phyloP scores from a whole-genome alignment of 2,329 filamentous ascomycete genomes.

The Akanthomyces muscarius region DNA sequence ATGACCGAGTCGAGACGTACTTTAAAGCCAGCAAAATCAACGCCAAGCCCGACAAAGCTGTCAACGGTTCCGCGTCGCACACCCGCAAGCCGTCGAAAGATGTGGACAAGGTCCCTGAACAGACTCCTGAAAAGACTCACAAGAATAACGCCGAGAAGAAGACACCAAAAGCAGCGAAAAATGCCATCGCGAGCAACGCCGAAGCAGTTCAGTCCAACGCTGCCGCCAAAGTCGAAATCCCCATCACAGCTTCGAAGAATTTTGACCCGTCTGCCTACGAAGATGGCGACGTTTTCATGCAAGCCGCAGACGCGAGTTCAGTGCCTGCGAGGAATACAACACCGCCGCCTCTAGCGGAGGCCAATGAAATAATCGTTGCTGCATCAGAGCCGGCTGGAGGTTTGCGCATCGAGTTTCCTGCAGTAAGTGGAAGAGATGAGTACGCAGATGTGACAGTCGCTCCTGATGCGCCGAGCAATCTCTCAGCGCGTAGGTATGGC shows the following conservation, averaged over 20 bases:
- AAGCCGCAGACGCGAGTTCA: neutral
- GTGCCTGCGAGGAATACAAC: neutral
- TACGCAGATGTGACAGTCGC: slow-evolving; percentile 46
- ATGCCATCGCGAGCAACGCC: slow-evolving; percentile 18
- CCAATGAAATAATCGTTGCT: neutral
- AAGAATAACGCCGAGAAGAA: neutral
- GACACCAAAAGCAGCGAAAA: neutral
- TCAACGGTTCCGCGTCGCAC: slow-evolving; percentile 12
- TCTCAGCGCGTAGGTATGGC: slow-evolving; percentile 54
- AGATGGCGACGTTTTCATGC: slow-evolving; percentile 27
- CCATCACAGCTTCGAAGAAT: slow-evolving; percentile 41
- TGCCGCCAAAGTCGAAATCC: slow-evolving; percentile 43
- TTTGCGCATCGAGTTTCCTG: slow-evolving; percentile 46
- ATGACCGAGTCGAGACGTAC: slow-evolving; percentile 37
- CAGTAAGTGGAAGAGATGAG: slow-evolving; percentile 35
- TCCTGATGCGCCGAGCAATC: slow-evolving; percentile 42
- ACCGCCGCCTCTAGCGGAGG: neutral
- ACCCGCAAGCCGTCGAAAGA: slow-evolving; percentile 19
- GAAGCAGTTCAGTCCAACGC: slow-evolving; percentile 34
- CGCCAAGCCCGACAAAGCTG: slow-evolving; percentile 12
- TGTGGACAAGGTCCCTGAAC: neutral
- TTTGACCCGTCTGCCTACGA: slow-evolving; percentile 37
- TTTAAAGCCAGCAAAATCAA: slow-evolving; percentile 37
- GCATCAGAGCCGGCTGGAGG: slow-evolving; percentile 18
- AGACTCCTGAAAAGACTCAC: neutral